These are phyloP conservation scores for Wickerhamomyces kurtzmanii DNA, from an alignment of 805 yeast genomes.

Conservation along the genomic window DNA sequence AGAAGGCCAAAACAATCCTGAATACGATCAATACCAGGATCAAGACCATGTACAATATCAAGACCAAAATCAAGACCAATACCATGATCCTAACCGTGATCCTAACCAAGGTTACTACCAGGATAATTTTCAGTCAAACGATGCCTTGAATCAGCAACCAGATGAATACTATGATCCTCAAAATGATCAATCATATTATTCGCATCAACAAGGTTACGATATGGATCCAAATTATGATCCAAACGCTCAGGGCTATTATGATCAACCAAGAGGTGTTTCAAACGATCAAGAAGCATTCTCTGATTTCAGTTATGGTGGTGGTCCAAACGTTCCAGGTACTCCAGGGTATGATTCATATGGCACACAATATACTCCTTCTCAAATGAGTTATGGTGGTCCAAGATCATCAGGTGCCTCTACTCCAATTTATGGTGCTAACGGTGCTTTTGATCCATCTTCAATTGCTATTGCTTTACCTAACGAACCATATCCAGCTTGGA, in stretches of 20 bases:
- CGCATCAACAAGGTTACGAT: constrained; percentile 49
- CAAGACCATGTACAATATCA: constrained; percentile 25
- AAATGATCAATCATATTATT: constrained; percentile 20
- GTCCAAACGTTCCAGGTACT: constrained; percentile 48
- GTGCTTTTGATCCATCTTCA: constrained; percentile 47
- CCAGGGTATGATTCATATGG: constrained; percentile 52
- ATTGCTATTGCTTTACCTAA: constrained; percentile 65
- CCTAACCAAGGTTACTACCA: constrained; percentile 32
- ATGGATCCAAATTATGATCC: constrained; percentile 25
- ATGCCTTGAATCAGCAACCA: constrained; percentile 12
- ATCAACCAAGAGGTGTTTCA: constrained; percentile 37
- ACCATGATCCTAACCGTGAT: constrained; percentile 30
- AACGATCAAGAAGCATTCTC: constrained; percentile 55
- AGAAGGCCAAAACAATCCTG: too few species aligned
- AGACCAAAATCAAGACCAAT: constrained; percentile 29
- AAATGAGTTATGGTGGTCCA: constrained; percentile 77
- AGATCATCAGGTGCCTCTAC: constrained; percentile 92
- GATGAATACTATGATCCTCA: constrained; percentile 20
- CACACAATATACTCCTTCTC: constrained; percentile 75
- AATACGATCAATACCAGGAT: constrained; percentile 20
- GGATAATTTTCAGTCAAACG: constrained; percentile 23
- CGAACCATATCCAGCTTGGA: constrained; percentile 99
- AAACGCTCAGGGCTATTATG: constrained; percentile 41
- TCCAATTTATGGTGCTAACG: constrained; percentile 72
- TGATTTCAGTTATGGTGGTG: constrained; percentile 56